A percentile compares a stretch with the other conserved stretches of the same genome.
Conservation (phyloP, 2,329 filamentous ascomycete species). For the Arachnopeziza araneosa region DNA sequence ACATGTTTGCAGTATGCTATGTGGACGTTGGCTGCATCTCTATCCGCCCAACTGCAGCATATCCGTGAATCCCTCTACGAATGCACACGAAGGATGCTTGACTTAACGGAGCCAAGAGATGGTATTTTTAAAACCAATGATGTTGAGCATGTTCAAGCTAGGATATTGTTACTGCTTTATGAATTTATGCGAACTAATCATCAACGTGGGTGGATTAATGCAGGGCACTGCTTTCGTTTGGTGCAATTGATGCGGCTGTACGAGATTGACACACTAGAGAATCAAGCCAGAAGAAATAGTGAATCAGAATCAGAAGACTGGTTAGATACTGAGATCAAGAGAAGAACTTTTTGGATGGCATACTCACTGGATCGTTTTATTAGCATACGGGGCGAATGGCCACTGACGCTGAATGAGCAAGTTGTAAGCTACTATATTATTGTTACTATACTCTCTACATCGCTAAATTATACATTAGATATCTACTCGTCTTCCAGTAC, state of each 20-base stretch:
- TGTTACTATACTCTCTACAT: neutral
- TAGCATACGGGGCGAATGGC: slow-evolving; percentile 4
- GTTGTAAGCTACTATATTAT: neutral
- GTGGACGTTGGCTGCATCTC: neutral
- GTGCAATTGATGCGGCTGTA: neutral
- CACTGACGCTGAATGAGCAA: neutral
- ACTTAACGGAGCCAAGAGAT: neutral
- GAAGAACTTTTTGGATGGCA: neutral
- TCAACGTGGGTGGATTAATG: neutral
- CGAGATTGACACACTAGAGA: neutral
- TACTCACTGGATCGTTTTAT: slow-evolving; percentile 1
- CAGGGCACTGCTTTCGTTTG: neutral
- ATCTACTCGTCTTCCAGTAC: neutral
- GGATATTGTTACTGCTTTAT: neutral
- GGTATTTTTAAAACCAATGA: neutral
- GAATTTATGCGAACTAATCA: neutral
- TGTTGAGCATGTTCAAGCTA: neutral
- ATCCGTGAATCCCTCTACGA: neutral
- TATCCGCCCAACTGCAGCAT: neutral
- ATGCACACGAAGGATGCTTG: neutral
- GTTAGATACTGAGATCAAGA: neutral
- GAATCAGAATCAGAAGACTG: neutral
- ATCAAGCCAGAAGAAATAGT: neutral
- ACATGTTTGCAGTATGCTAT: neutral
- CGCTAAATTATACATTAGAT: neutral